Evolutionary conservation across 257 asterid genomes (phyloP).

Genomic region (Solanum lignicaule): DNA sequence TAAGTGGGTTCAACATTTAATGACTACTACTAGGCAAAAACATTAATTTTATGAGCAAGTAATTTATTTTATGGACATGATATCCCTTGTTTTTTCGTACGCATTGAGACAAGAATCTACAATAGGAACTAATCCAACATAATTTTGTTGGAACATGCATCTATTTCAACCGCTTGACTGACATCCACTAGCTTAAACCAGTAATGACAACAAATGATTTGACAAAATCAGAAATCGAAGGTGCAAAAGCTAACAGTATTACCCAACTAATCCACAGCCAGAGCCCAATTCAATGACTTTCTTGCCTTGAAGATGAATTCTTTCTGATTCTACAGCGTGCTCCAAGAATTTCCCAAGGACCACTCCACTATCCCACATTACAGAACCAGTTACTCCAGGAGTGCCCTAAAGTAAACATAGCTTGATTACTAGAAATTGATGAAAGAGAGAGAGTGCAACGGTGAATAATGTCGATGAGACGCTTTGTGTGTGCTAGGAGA

Average conservation of each 20-base stretch:
- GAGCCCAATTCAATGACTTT: constrained; percentile 85
- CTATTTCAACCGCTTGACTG: background rate
- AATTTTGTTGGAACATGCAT: background rate
- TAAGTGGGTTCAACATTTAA: background rate
- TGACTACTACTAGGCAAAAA: background rate
- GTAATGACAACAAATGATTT: background rate
- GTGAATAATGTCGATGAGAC: background rate
- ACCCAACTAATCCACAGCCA: constrained; percentile 98
- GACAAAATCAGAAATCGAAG: background rate
- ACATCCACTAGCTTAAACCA: background rate
- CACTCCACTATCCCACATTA: constrained; percentile 97
- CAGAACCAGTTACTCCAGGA: constrained; percentile 94
- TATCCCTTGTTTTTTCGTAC: background rate
- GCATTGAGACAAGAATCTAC: background rate
- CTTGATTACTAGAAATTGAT: background rate
- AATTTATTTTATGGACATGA: background rate
- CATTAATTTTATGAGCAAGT: background rate
- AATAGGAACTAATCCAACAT: background rate
- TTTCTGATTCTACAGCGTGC: constrained; percentile 67
- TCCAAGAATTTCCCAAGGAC: constrained; percentile 81
- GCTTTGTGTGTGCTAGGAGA: background rate
- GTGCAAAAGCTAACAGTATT: constrained; percentile 4
- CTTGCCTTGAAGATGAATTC: constrained; percentile 50
- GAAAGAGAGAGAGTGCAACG: background rate
- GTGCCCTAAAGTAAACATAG: constrained; percentile 36